Evolutionary conservation across 495 filamentous ascomycete species (phyloP), one percentile per base, ranked within the genome.

Genomic region (Aspergillus cavernicola): DNA sequence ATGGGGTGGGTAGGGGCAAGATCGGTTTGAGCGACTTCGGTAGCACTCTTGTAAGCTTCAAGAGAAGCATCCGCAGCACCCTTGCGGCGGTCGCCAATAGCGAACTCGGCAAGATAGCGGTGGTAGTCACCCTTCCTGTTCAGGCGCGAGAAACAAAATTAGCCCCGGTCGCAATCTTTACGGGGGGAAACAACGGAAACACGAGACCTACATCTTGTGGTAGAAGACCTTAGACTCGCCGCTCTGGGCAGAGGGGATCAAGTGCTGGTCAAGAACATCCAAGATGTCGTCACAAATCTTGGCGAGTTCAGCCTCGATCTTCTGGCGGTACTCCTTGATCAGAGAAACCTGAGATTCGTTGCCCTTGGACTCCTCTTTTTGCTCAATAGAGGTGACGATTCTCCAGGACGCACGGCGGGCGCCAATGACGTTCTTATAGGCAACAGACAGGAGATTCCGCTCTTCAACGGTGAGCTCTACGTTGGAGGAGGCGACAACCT

Each of bases 291-390:
- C 90, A 77, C 93, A 98, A 80, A 98, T 96, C 84, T 97, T 96
- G 76, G 88, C 93, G 33, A 98, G 87, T 79, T 98, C 93, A 66
- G 81, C 79, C 84, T 98, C 93, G 68, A 98, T 98, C 89, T 97
- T 98, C 72, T 95, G 87, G 70, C 93, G 93, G 83, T 98, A 98
- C 72, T 97, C 92, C 85, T 97, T 97, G 81, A 98, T 98, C 55
- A 96, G 79, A 60, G 77, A 68, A 60, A 97, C 93, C 77, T 98
- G 93, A 58, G 82, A 77, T 59, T 92, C 85, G 76, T 96, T 96
- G 81, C 95, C 93, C 85, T 98, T 98, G 66, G 92, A 95, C 79
- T 98, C 93, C 79, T 98, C 93, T 86, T 98, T 98, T 81, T 98
- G 93, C 84, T 98, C 93, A 71, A 98, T 98, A 54, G 95, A 97